Percentiles rank a stretch among this genome's conserved stretches.
Evolutionary conservation across 257 asterid species (phyloP).

Genomic region (Ajuga chamaepitys): DNA sequence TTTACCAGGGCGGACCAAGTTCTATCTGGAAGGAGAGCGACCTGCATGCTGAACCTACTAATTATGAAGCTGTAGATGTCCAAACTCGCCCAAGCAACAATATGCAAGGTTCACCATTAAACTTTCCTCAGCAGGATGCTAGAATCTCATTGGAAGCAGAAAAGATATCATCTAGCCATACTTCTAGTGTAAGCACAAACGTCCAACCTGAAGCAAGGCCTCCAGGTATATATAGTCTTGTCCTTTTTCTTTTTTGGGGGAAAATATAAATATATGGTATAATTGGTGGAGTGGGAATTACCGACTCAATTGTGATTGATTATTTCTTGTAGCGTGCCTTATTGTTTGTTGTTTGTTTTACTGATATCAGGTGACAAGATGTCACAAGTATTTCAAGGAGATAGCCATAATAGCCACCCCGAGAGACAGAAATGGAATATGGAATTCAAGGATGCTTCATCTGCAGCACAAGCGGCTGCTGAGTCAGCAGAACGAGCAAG

Average conservation of each 20-base stretch:
- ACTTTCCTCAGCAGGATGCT: constrained; percentile 28
- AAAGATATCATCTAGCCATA: constrained; percentile 21
- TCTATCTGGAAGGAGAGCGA: constrained; percentile 32
- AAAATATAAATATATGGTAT: neutral
- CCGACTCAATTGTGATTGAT: constrained; percentile 4
- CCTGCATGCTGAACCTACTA: constrained; percentile 34
- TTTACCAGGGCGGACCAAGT: constrained; percentile 61
- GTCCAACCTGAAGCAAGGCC: constrained; percentile 33
- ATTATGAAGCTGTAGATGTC: constrained; percentile 21
- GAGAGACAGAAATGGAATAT: constrained; percentile 47
- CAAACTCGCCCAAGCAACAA: constrained; percentile 33
- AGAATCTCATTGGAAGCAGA: constrained; percentile 32
- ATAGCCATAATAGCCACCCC: constrained; percentile 21
- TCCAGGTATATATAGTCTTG: constrained; percentile 41
- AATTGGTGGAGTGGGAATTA: neutral
- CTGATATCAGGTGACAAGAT: constrained; percentile 25
- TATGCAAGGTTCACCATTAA: constrained; percentile 22
- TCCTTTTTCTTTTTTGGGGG: neutral
- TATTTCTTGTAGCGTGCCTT: neutral
- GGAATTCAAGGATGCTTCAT: constrained; percentile 85
- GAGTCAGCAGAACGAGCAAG: constrained; percentile 91
- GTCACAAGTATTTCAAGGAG: constrained; percentile 28
- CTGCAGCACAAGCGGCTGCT: constrained; percentile 93
- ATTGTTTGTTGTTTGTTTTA: constrained; percentile 12
- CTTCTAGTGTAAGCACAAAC: constrained; percentile 26